phyloP scores from a whole-genome alignment of 345 rosid species.

The Salix brachista region DNA sequence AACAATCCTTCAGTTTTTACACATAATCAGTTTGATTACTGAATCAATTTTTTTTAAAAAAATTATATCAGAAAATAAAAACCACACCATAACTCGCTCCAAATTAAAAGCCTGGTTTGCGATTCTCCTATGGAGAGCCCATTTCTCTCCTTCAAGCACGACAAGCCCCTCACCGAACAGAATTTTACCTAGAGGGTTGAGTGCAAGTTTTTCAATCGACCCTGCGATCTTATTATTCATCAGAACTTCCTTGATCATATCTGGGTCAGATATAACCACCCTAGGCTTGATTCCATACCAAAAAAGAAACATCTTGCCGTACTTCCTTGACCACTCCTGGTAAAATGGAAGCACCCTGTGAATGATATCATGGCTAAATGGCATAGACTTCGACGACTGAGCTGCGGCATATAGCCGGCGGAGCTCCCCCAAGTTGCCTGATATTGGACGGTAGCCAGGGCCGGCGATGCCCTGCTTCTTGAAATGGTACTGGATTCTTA shows the following conservation, averaged over 20 bases:
- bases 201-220: not conserved
- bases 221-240: not conserved
- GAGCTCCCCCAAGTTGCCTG: too few relatives aligned
- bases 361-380: too few relatives aligned
- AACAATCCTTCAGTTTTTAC: too few relatives aligned
- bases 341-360: too few relatives aligned
- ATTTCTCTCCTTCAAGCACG: conserved; percentile 1
- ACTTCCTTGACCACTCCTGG: too few relatives aligned
- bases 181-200: not conserved
- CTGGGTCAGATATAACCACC: not conserved
- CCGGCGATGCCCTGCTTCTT: too few relatives aligned
- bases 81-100: conserved; percentile 3
- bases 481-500: too few relatives aligned
- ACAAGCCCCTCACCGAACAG: conserved; percentile 1
- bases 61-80: not conserved
- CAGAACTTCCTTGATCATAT: conserved; percentile 3
- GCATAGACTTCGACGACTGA: too few relatives aligned
- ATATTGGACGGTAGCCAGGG: too few relatives aligned
- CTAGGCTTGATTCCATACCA: not conserved
- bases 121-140: conserved; percentile 8
- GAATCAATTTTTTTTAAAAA: too few relatives aligned
- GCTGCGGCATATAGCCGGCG: too few relatives aligned
- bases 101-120: not conserved
- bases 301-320: not conserved
- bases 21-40: too few relatives aligned